phyloP scores from a whole-genome alignment of 2,329 filamentous ascomycete genomes.

The Pseudopyrenochaeta lycopersici region DNA sequence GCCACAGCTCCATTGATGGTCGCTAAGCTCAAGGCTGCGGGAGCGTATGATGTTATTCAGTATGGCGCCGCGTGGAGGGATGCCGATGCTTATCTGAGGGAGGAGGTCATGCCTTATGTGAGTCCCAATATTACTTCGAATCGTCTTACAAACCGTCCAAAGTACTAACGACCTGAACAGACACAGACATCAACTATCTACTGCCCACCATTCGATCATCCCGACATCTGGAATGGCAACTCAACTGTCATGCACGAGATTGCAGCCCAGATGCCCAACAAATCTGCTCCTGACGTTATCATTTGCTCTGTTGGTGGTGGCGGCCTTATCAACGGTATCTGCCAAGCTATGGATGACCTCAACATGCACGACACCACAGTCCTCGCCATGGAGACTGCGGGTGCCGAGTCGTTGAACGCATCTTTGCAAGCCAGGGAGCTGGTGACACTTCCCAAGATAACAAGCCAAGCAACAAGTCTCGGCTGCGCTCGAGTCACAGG shows the following conservation, averaged over 20 bases:
- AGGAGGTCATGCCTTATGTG: conserved; percentile 61
- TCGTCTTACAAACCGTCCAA: too few relatives aligned
- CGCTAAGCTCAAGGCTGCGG: conserved; percentile 72
- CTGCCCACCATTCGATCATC: conserved; percentile 75
- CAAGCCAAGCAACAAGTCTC: conserved; percentile 77
- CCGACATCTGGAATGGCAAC: conserved; percentile 73
- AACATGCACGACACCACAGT: conserved; percentile 55
- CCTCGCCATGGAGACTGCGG: conserved; percentile 78
- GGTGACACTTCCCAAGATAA: conserved; percentile 74
- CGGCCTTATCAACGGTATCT: conserved; percentile 79
- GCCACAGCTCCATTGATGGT: conserved; percentile 75
- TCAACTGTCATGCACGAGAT: conserved; percentile 66
- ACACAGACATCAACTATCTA: conserved; percentile 61
- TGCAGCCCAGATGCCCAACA: conserved; percentile 50
- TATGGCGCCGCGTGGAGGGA: conserved; percentile 73
- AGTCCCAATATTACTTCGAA: conserved; percentile 7
- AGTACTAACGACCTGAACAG: conserved; percentile 25
- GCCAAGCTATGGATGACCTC: conserved; percentile 69
- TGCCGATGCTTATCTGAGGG: conserved; percentile 72
- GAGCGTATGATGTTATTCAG: conserved; percentile 72
- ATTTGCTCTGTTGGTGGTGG: conserved; percentile 84
- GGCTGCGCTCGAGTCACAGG: conserved; percentile 77
- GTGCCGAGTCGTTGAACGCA: conserved; percentile 74
- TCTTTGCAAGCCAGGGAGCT: conserved; percentile 65
- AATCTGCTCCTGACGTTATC: conserved; percentile 69